These are phyloP conservation scores for Podospora conica DNA, from an alignment of 495 filamentous ascomycete species.

Conservation along the genomic window DNA sequence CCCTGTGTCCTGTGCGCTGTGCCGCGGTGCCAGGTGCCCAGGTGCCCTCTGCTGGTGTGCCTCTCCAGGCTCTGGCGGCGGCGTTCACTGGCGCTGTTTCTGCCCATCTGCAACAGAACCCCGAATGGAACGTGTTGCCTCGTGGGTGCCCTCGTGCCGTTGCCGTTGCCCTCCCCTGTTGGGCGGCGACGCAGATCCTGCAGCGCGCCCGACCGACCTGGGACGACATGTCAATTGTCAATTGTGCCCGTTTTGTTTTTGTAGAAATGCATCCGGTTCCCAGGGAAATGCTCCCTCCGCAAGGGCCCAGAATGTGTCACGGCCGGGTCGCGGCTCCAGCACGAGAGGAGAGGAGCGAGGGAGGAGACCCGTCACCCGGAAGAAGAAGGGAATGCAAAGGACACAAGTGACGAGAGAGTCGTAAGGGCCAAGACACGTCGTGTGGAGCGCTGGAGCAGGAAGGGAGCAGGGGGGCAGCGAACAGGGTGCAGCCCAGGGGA, in stretches of 20 bases:
- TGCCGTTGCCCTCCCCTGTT: slow-evolving; percentile 1
- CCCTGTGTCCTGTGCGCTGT: background rate
- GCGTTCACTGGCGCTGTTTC: background rate
- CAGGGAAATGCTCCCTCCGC: background rate
- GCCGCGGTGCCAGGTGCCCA: slow-evolving; percentile 1
- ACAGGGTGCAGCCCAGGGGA: background rate
- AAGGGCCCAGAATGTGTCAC: background rate
- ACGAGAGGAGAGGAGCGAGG: too few species aligned
- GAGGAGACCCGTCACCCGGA: too few species aligned
- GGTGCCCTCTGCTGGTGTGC: too few species aligned
- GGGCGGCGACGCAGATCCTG: slow-evolving; percentile 1
- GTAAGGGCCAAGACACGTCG: background rate
- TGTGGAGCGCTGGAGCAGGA: background rate
- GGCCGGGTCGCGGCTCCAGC: background rate
- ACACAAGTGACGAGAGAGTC: background rate
- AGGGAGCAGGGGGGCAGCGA: background rate
- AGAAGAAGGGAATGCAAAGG: too few species aligned
- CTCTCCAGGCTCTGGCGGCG: background rate
- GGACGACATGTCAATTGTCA: slow-evolving; percentile 9
- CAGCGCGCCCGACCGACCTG: slow-evolving; percentile 7
- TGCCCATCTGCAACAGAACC: background rate
- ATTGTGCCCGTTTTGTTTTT: too few species aligned
- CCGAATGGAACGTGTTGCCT: background rate
- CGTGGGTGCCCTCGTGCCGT: slow-evolving; percentile 2
- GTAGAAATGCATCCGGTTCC: too few species aligned